phyloP scores from a whole-genome alignment of 345 rosid genomes.

The Syzygium aromaticum region DNA sequence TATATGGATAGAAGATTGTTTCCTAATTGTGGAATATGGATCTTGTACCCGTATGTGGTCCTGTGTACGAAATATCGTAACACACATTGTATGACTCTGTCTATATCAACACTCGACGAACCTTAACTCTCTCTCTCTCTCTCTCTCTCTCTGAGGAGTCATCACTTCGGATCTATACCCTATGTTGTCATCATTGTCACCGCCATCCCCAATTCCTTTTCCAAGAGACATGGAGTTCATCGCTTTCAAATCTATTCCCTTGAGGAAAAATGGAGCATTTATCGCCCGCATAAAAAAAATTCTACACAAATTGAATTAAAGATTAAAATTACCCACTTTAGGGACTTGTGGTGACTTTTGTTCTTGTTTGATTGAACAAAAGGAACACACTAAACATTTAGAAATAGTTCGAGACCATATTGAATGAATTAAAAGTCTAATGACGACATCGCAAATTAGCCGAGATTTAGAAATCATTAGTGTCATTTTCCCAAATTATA shows the following conservation, averaged over 20 bases:
- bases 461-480: background rate
- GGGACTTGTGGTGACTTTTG: background rate
- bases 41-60: background rate
- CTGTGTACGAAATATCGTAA: background rate
- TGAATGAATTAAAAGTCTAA: background rate
- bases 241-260: background rate
- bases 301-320: background rate
- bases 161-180: too few relatives aligned
- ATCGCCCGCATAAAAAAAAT: background rate
- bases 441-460: background rate
- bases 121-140: background rate
- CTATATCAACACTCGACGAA: too few relatives aligned
- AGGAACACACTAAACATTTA: background rate
- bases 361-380: background rate
- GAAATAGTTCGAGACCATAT: background rate
- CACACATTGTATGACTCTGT: background rate
- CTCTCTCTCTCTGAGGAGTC: background rate
- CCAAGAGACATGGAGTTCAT: background rate
- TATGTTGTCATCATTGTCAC: background rate
- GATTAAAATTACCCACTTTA: background rate
- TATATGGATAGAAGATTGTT: background rate
- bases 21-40: background rate
- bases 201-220: background rate
- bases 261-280: background rate
- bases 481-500: background rate